Evolutionary conservation across 257 asterid genomes (phyloP).

Genomic region (Thymus mandschuricus): DNA sequence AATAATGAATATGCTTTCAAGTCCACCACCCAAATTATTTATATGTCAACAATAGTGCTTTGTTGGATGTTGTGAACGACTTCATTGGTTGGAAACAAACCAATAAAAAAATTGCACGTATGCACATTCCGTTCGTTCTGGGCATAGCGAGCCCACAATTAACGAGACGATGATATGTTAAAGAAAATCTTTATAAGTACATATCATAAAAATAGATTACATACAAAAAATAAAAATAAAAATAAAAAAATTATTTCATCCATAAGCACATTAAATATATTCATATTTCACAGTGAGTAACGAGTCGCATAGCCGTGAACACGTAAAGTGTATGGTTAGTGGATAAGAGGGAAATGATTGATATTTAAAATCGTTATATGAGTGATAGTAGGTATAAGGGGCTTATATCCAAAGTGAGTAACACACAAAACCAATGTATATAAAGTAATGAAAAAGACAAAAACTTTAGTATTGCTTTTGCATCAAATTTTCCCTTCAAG

Average conservation of each 20-base stretch:
- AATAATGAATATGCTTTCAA: constrained; percentile 17
- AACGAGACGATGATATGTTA: no score
- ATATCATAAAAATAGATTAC: background rate
- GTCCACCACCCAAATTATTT: constrained; percentile 7
- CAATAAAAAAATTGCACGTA: background rate
- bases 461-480: constrained; percentile 11
- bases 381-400: no score
- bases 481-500: constrained; percentile 15
- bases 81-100: constrained; percentile 20
- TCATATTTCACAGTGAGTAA: background rate
- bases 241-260: background rate
- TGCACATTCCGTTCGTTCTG: no score
- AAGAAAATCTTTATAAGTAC: no score
- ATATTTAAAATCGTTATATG: no score
- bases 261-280: background rate
- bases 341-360: no score
- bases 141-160: no score
- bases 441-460: background rate
- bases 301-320: no score
- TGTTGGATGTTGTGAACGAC: constrained; percentile 25
- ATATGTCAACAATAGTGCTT: background rate
- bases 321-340: no score
- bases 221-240: background rate
- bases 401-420: constrained; percentile 10
- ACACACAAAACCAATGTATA: background rate